Evolutionary conservation across 306 rosid genomes (phyloP).

Genomic region (Vicia sativa): DNA sequence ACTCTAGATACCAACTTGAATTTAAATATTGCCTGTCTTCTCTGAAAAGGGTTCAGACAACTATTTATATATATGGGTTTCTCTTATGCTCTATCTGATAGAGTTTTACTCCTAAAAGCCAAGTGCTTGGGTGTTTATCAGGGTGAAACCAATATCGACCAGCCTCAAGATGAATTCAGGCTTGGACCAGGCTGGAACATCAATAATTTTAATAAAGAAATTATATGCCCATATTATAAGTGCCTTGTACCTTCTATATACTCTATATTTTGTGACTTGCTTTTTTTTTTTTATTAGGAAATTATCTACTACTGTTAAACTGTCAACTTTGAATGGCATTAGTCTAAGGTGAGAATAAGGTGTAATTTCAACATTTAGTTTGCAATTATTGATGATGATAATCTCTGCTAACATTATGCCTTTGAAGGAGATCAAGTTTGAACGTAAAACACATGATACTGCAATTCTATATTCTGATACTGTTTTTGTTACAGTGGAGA

Average conservation of each 20-base stretch:
- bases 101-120: no score
- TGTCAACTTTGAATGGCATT: background rate
- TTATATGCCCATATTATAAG: no score
- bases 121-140: no score
- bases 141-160: no score
- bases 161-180: background rate
- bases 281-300: background rate
- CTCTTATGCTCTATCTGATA: no score
- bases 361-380: background rate
- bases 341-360: background rate
- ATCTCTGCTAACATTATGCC: background rate
- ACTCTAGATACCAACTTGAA: no score
- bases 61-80: no score
- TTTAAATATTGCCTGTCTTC: no score
- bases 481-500: constrained; percentile 22
- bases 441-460: constrained; percentile 7
- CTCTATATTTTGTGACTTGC: no score
- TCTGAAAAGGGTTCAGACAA: no score
- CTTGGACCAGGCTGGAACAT: background rate
- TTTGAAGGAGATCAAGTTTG: constrained; percentile 15
- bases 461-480: constrained; percentile 33
- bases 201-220: no score
- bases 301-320: background rate
- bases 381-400: constrained; percentile 6
- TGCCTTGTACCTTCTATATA: no score